Conservation (phyloP, 1,139 yeast genomes). For the Yamadazyma diddensiae region DNA sequence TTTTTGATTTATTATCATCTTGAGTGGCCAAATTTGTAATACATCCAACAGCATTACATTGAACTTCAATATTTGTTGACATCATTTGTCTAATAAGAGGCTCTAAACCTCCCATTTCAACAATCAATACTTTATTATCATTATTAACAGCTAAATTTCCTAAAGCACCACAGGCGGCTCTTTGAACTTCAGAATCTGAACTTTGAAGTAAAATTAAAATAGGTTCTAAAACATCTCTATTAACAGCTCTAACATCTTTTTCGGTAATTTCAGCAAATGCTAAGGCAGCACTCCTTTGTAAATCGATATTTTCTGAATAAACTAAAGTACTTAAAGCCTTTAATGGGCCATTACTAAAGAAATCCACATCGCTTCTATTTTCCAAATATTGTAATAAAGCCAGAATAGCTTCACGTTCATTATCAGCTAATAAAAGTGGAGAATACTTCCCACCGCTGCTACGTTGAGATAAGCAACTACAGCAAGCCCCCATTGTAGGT, state of each 20-base stretch:
- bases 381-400: conserved; percentile 86
- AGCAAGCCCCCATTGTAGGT: conserved; percentile 60
- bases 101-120: conserved; percentile 96
- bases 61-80: conserved; percentile 95
- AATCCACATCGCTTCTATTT: conserved; percentile 80
- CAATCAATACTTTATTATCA: conserved; percentile 88
- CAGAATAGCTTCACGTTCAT: conserved; percentile 94
- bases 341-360: conserved; percentile 86
- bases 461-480: conserved; percentile 53
- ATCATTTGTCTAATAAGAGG: conserved; percentile 97
- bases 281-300: conserved; percentile 95
- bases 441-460: conserved; percentile 53
- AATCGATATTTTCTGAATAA: conserved; percentile 88
- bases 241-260: conserved; percentile 88
- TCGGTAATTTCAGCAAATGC: conserved; percentile 99
- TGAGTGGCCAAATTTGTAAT: conserved; percentile 98
- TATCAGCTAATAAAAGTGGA: conserved; percentile 84
- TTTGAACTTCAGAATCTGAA: conserved; percentile 89
- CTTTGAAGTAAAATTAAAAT: conserved; percentile 82
- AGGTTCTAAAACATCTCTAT: conserved; percentile 89
- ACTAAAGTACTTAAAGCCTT: conserved; percentile 90
- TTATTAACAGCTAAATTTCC: conserved; percentile 97
- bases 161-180: conserved; percentile 98
- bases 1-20: conserved; percentile 92
- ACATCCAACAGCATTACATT: conserved; percentile 98